Evolutionary conservation across 31 red algal genomes (phyloP), one percentile per base, ranked within the genome.

Genomic region (Porphyra umbilicalis): DNA sequence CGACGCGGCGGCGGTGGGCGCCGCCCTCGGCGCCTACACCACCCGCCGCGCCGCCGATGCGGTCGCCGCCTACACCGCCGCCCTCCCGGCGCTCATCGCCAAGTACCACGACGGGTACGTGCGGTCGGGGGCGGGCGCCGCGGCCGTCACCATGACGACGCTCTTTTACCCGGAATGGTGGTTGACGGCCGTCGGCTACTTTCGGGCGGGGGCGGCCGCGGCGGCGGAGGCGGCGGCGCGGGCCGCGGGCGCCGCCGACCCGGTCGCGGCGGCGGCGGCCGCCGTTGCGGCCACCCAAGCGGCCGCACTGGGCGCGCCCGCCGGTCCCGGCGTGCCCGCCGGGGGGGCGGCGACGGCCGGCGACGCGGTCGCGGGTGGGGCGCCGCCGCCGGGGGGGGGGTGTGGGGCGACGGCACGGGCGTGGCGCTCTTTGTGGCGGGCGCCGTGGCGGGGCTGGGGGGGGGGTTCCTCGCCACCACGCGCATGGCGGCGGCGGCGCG

Each of bases 161-260:
- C 29, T 85, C 4, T 84, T 84, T 33, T 84, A 90, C 38, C 82
- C 88, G 32, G 83, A 80, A 42, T 84, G 81, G 88, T 90, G 88
- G 88, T 68, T 90, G 37, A 40, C 71, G 68, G 79, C 46, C 38
- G 88, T 84, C 32, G 88, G 88, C 16, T 90, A 84, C 76, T 85
- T 90, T 44, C 79, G 78, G 77, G 82, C 82, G 36, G 74, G 67
- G 34, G 82, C 85, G 75, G 85, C 88, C n/a, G 88, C n/a, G n/a
- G n/a, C n/a, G n/a, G n/a, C n/a, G n/a, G n/a, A n/a, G n/a, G n/a
- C n/a, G n/a, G n/a, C n/a, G n/a, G n/a, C n/a, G n/a, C n/a, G n/a
- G n/a, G n/a, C n/a, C n/a, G n/a, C n/a, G n/a, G n/a, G n/a, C n/a
- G n/a, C n/a, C n/a, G n/a, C n/a, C n/a, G n/a, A n/a, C n/a, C n/a